A percentile compares a stretch with the other conserved stretches of the same genome.
phyloP scores from a whole-genome alignment of 225 moss, liverwort and hornwort genomes.

The Pleurozium schreberi region DNA sequence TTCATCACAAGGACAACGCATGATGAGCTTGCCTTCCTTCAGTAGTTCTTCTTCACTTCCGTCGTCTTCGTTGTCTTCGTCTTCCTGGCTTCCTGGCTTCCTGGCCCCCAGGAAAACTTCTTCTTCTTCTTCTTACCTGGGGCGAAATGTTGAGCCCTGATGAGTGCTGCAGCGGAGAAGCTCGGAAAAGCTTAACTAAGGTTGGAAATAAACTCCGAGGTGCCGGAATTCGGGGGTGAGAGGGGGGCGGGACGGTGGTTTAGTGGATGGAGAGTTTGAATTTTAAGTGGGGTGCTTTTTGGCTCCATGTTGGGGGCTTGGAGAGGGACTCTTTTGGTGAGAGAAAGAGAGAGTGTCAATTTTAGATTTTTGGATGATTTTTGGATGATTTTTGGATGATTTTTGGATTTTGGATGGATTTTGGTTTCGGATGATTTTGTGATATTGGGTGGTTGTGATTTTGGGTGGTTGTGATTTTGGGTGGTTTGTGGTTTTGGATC shows the following conservation, averaged over 20 bases:
- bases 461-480: background rate
- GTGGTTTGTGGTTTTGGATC: background rate
- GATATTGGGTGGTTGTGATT: no score
- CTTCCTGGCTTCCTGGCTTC: background rate
- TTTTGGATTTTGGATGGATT: background rate
- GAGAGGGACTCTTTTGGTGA: background rate
- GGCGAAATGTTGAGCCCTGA: background rate
- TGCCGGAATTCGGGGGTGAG: background rate
- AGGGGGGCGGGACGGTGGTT: background rate
- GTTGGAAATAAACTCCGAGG: background rate
- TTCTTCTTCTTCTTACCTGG: background rate
- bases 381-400: background rate
- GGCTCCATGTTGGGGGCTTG: background rate
- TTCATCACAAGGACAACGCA: background rate
- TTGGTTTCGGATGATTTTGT: background rate
- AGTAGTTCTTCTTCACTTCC: background rate
- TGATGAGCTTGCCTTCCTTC: background rate
- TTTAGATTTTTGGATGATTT: background rate
- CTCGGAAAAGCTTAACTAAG: background rate
- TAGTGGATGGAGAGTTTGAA: background rate
- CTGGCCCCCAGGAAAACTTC: background rate
- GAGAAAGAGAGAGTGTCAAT: no score
- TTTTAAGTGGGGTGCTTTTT: background rate
- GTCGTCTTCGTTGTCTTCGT: background rate
- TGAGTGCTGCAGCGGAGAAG: background rate